These are phyloP conservation scores for Trichoderma atrobrunneum DNA, from an alignment of 2,329 filamentous ascomycete species.

Conservation along the genomic window DNA sequence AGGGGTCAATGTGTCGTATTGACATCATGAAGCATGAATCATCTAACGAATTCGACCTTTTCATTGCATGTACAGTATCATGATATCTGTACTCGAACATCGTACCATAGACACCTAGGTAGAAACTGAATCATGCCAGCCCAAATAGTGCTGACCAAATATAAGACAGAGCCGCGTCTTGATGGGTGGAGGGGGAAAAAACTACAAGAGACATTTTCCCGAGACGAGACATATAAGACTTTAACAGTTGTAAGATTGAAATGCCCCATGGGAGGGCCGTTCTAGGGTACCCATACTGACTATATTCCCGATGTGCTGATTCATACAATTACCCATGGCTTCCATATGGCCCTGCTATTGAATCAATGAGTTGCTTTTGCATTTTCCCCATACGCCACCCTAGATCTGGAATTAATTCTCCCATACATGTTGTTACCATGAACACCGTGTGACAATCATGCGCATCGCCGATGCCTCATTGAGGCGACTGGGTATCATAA, in stretches of 20 bases:
- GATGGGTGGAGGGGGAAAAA: background rate
- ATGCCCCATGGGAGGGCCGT: background rate
- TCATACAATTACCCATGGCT: background rate
- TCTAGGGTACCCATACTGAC: background rate
- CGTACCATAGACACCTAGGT: background rate
- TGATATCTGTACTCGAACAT: background rate
- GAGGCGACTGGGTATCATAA: conserved; percentile 17
- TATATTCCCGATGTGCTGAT: background rate
- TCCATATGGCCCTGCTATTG: background rate
- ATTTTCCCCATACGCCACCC: conserved; percentile 2
- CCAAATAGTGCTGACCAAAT: background rate
- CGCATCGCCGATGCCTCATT: background rate
- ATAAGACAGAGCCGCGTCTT: background rate
- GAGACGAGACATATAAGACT: background rate
- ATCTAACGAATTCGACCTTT: background rate
- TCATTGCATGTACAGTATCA: background rate
- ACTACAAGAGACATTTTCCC: background rate
- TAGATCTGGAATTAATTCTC: background rate
- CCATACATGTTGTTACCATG: background rate
- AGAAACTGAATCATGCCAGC: background rate
- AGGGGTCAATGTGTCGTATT: background rate
- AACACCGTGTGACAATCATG: background rate
- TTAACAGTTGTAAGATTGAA: background rate
- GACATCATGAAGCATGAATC: background rate
- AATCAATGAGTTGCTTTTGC: background rate